Conservation (phyloP, 2,329 filamentous ascomycete species). For the Lecanicillium sp. region DNA sequence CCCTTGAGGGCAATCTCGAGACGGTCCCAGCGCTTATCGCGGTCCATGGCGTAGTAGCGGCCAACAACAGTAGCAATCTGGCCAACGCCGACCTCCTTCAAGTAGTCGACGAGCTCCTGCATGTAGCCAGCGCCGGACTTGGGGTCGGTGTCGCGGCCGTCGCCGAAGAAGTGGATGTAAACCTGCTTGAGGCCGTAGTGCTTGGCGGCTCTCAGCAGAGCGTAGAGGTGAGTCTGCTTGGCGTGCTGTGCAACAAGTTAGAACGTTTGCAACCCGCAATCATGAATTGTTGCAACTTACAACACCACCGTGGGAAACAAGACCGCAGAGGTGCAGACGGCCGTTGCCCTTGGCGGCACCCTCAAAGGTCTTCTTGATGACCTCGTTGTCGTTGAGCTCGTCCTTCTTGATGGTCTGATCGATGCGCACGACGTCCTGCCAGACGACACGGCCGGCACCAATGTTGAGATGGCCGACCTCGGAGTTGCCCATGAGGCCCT, state of each 20-base stretch:
- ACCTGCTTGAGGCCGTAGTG: constrained; percentile 80
- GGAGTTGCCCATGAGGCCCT: constrained; percentile 98
- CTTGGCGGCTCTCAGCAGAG: constrained; percentile 84
- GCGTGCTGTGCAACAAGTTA: constrained; percentile 57
- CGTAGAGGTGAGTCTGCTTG: constrained; percentile 89
- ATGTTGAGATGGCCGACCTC: constrained; percentile 99
- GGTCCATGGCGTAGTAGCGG: constrained; percentile 98
- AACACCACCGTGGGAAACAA: constrained; percentile 93
- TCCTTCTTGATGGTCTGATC: constrained; percentile 85
- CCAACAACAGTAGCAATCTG: constrained; percentile 90
- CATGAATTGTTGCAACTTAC: constrained; percentile 35
- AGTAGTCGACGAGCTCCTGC: constrained; percentile 74
- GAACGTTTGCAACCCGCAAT: not conserved
- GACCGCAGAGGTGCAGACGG: constrained; percentile 82
- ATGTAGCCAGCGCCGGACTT: constrained; percentile 88
- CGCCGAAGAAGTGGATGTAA: constrained; percentile 98
- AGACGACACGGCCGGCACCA: constrained; percentile 92
- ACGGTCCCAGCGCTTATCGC: constrained; percentile 98
- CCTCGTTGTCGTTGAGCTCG: constrained; percentile 68
- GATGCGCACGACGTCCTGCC: constrained; percentile 97
- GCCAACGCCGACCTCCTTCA: constrained; percentile 77
- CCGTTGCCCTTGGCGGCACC: constrained; percentile 82
- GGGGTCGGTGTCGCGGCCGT: constrained; percentile 95
- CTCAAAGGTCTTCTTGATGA: constrained; percentile 71
- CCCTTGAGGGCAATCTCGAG: constrained; percentile 87